Conservation (phyloP, 2,329 filamentous ascomycete genomes). For the Epichloe hybrida region DNA sequence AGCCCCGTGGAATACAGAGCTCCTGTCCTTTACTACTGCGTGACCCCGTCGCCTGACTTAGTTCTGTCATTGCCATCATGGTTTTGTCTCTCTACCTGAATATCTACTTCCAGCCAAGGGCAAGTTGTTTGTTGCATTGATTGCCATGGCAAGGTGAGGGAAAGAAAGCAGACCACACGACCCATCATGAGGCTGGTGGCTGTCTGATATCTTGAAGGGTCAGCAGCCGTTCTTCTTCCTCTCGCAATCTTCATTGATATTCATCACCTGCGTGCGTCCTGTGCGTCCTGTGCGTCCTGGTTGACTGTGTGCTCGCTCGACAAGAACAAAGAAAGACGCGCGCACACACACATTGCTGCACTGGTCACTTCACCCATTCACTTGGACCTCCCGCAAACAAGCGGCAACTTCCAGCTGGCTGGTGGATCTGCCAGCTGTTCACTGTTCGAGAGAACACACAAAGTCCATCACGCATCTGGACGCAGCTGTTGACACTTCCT, state of each 20-base stretch:
- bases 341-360: background rate
- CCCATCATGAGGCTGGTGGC: background rate
- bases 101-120: background rate
- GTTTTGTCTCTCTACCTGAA: background rate
- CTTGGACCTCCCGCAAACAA: background rate
- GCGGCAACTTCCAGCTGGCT: constrained; percentile 2
- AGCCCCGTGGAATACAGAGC: background rate
- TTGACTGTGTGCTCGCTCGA: background rate
- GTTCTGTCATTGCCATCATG: background rate
- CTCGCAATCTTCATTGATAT: background rate
- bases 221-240: background rate
- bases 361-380: background rate
- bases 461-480: background rate
- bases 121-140: background rate
- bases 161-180: background rate
- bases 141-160: background rate
- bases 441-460: background rate
- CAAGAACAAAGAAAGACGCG: background rate
- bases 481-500: constrained; percentile 1
- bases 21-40: background rate
- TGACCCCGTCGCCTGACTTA: background rate
- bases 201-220: background rate
- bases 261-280: background rate
- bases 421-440: constrained; percentile 5
- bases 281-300: background rate